Evolutionary conservation across 2,329 filamentous ascomycete species (phyloP).

Genomic region (Aspergillus persii): DNA sequence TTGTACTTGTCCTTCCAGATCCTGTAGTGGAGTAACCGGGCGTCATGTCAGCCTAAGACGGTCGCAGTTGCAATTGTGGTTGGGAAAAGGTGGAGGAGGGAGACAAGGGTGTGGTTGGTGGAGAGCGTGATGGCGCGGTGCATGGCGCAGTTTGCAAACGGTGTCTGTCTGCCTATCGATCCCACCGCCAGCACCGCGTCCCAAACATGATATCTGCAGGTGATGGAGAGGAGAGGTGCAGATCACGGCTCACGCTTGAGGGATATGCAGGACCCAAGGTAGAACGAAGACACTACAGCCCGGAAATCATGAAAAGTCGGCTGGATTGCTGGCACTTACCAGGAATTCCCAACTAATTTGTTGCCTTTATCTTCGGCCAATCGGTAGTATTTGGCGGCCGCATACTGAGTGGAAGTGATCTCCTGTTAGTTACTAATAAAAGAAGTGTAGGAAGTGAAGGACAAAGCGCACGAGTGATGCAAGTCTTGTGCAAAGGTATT

Average conservation of each 20-base stretch:
- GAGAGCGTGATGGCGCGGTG: conserved; percentile 11
- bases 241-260: neutral
- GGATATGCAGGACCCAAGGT: neutral
- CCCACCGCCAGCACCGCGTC: conserved; percentile 11
- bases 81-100: conserved; percentile 1
- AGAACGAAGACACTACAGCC: neutral
- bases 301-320: neutral
- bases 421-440: neutral
- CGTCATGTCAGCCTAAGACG: conserved; percentile 21
- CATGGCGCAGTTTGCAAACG: conserved; percentile 15
- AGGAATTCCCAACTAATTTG: conserved; percentile 90
- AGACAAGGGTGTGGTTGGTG: conserved; percentile 18
- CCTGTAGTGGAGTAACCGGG: conserved; percentile 51
- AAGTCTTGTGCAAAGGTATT: conserved; percentile 21
- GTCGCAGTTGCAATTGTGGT: neutral
- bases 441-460: neutral
- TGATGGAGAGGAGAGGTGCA: conserved; percentile 9
- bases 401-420: conserved; percentile 27
- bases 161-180: conserved; percentile 21
- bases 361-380: conserved; percentile 83
- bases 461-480: neutral
- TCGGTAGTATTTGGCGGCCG: conserved; percentile 85
- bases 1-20: conserved; percentile 98
- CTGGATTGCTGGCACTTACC: conserved; percentile 61
- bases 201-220: conserved; percentile 14